These are phyloP conservation scores for Curvularia sp. DNA, from an alignment of 2,329 filamentous ascomycete genomes.

Conservation along the genomic window DNA sequence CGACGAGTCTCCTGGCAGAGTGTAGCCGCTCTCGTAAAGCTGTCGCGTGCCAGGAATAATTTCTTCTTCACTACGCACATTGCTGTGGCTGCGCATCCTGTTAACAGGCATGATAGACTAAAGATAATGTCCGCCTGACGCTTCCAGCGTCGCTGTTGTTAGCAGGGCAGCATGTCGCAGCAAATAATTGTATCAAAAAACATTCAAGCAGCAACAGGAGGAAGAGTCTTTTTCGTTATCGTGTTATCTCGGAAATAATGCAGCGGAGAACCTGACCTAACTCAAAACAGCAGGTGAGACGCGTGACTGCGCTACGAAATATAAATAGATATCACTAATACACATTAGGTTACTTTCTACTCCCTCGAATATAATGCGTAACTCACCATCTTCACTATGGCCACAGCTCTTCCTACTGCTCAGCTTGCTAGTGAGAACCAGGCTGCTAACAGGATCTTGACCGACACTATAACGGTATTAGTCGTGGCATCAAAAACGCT, in stretches of 20 bases:
- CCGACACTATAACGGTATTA: not conserved
- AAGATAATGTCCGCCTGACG: not conserved
- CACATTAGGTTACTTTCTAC: too few species aligned
- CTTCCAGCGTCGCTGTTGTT: slow-evolving; percentile 4
- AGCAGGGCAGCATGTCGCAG: slow-evolving; percentile 6
- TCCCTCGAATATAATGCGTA: too few species aligned
- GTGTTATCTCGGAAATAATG: slow-evolving; percentile 1
- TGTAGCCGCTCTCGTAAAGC: not conserved
- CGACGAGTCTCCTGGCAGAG: not conserved
- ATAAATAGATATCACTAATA: too few species aligned
- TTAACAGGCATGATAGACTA: not conserved
- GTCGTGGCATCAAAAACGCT: not conserved
- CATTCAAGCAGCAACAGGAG: not conserved
- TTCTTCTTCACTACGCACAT: slow-evolving; percentile 3
- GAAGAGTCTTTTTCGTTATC: slow-evolving; percentile 4
- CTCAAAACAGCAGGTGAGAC: slow-evolving; percentile 1
- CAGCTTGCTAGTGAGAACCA: not conserved
- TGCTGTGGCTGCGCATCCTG: not conserved
- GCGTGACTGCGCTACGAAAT: not conserved
- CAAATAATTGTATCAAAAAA: not conserved
- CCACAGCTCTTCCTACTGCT: not conserved
- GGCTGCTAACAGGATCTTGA: not conserved
- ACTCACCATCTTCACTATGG: not conserved
- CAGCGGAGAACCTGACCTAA: not conserved
- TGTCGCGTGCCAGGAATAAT: not conserved